Percentiles rank a stretch among this genome's conserved stretches.
Conservation (phyloP, 345 rosid species). For the Cardamine chenopodiifolia region DNA sequence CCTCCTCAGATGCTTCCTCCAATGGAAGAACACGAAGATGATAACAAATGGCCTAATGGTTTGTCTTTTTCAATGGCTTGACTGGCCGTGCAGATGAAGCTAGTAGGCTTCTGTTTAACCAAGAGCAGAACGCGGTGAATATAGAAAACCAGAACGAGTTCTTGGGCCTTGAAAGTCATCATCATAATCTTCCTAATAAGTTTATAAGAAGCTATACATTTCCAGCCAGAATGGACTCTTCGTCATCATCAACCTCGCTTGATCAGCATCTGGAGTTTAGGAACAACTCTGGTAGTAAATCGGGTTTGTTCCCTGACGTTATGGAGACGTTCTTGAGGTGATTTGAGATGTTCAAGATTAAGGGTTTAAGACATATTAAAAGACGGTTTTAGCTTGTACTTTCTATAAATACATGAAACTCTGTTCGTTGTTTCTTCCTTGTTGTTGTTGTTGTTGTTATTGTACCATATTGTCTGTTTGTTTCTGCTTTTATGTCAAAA, state of each 20-base stretch:
- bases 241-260: constrained; percentile 65
- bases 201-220: constrained; percentile 72
- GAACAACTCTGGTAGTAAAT: constrained; percentile 51
- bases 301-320: constrained; percentile 69
- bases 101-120: constrained; percentile 67
- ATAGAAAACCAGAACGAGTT: constrained; percentile 59
- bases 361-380: background rate
- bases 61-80: constrained; percentile 77
- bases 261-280: constrained; percentile 62
- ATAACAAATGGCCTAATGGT: constrained; percentile 93
- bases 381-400: constrained; percentile 2
- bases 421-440: constrained; percentile 18
- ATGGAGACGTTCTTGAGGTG: constrained; percentile 87
- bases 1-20: constrained; percentile 77
- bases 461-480: constrained; percentile 29
- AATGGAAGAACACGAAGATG: constrained; percentile 72
- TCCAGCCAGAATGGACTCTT: constrained; percentile 75
- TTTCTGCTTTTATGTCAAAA: constrained; percentile 19
- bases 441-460: constrained; percentile 22
- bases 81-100: constrained; percentile 69
- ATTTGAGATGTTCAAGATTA: constrained; percentile 32
- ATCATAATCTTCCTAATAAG: constrained; percentile 50
- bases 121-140: constrained; percentile 47
- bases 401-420: constrained; percentile 12
- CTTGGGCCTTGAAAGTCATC: constrained; percentile 75